These are phyloP conservation scores for Penicillium daleae DNA, from an alignment of 495 filamentous ascomycete species.

Conservation along the genomic window DNA sequence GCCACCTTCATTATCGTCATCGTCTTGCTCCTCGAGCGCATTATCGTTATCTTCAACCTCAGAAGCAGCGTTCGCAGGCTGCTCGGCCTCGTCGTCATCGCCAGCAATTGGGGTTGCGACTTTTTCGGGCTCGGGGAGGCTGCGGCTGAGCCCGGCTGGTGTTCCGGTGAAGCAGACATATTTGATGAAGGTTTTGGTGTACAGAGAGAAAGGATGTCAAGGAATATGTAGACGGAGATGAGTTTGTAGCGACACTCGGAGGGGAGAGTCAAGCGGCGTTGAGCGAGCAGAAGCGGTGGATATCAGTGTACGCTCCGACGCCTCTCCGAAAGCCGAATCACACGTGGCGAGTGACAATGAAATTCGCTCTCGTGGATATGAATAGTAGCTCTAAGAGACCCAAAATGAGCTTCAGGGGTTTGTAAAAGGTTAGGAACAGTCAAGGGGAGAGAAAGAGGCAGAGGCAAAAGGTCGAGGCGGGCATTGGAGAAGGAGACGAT, in stretches of 20 bases:
- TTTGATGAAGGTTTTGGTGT: background rate
- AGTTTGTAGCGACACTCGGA: background rate
- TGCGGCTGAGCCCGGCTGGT: conserved; percentile 29
- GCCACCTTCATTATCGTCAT: conserved; percentile 28
- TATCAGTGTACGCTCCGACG: conserved; percentile 18
- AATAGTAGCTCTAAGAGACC: background rate
- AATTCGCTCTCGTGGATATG: background rate
- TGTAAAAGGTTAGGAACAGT: conserved; percentile 10
- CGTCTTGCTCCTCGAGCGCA: conserved; percentile 15
- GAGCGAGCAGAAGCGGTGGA: conserved; percentile 23
- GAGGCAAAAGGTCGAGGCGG: conserved; percentile 20
- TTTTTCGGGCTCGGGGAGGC: conserved; percentile 30
- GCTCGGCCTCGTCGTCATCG: conserved; percentile 30
- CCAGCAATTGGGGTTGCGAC: conserved; percentile 29
- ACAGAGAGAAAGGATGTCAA: background rate
- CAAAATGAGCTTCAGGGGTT: background rate
- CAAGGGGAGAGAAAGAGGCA: conserved; percentile 11
- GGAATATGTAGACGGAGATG: background rate
- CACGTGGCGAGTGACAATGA: background rate
- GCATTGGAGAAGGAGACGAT: conserved; percentile 29
- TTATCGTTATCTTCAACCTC: conserved; percentile 15
- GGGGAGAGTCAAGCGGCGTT: conserved; percentile 3
- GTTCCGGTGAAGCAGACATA: conserved; percentile 50
- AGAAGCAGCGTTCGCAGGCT: conserved; percentile 21
- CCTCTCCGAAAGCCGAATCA: conserved; percentile 15